A percentile compares a stretch with the other conserved stretches of the same genome.
phyloP scores from a whole-genome alignment of 2,329 filamentous ascomycete genomes.

The Escovopsis sp. region DNA sequence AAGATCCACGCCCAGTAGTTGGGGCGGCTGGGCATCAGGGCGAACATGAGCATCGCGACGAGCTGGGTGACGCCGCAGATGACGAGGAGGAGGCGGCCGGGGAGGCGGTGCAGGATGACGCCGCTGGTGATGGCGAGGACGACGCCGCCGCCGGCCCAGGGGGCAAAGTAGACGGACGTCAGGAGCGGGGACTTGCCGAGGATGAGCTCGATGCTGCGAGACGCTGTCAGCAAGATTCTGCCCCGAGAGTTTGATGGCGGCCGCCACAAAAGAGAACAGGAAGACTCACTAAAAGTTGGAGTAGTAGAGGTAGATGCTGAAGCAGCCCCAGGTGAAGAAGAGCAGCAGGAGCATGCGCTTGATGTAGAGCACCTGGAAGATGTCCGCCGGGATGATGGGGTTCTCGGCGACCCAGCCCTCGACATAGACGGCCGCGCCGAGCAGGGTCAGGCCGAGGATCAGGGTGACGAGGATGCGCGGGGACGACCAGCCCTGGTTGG shows the following conservation, averaged over 20 bases:
- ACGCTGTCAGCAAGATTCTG: not conserved
- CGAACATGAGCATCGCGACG: slow-evolving; percentile 36
- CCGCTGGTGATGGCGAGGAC: slow-evolving; percentile 39
- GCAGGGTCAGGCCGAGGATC: slow-evolving; percentile 35
- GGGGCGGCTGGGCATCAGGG: slow-evolving; percentile 34
- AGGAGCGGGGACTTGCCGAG: slow-evolving; percentile 36
- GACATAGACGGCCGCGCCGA: slow-evolving; percentile 42
- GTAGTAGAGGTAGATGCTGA: slow-evolving; percentile 48
- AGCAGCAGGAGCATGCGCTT: slow-evolving; percentile 37
- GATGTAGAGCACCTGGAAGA: slow-evolving; percentile 50
- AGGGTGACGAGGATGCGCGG: slow-evolving; percentile 49
- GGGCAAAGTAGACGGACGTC: slow-evolving; percentile 42
- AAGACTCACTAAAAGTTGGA: slow-evolving; percentile 43
- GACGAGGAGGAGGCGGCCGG: slow-evolving; percentile 35
- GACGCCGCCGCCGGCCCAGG: slow-evolving; percentile 43
- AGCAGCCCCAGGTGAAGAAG: slow-evolving; percentile 34
- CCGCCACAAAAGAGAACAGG: not conserved
- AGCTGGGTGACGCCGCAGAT: slow-evolving; percentile 37
- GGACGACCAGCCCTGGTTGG: slow-evolving; percentile 49
- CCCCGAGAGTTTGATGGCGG: too few species aligned
- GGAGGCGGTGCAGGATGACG: slow-evolving; percentile 38
- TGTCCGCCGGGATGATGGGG: slow-evolving; percentile 46
- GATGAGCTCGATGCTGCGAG: slow-evolving; percentile 32
- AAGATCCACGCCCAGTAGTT: slow-evolving; percentile 52
- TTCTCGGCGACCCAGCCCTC: slow-evolving; percentile 46